Conservation (phyloP, 192 early-diverging fungal species). For the Backusella psychrophila region DNA sequence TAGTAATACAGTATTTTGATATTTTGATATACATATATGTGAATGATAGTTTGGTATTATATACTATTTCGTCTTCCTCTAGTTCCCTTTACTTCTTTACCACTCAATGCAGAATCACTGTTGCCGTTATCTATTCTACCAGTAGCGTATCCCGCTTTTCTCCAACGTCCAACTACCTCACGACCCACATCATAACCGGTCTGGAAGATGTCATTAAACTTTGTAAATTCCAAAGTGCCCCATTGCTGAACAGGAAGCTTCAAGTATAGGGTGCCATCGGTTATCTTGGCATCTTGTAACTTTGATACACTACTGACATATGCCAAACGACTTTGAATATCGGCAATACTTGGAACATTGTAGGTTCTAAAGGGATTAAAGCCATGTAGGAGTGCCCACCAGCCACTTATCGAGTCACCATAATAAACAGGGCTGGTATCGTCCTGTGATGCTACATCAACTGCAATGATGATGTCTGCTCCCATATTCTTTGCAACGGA, state of each 20-base stretch:
- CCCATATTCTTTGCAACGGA: slow-evolving; percentile 70
- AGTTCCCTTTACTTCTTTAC: slow-evolving; percentile 39
- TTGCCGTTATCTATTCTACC: slow-evolving; percentile 30
- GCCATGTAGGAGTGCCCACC: slow-evolving; percentile 81
- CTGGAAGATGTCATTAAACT: slow-evolving; percentile 83
- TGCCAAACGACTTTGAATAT: slow-evolving; percentile 91
- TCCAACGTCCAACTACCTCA: slow-evolving; percentile 79
- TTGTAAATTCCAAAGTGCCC: slow-evolving; percentile 90
- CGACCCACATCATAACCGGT: slow-evolving; percentile 85
- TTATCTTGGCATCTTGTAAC: slow-evolving; percentile 86
- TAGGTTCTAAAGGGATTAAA: slow-evolving; percentile 76
- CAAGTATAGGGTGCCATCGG: slow-evolving; percentile 80
- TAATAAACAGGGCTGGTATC: slow-evolving; percentile 91
- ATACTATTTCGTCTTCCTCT: slow-evolving; percentile 32
- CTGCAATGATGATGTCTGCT: slow-evolving; percentile 88
- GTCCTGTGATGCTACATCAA: slow-evolving; percentile 91
- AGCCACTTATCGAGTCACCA: slow-evolving; percentile 92
- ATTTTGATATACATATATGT: neutral
- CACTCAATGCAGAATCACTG: slow-evolving; percentile 7
- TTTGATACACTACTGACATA: slow-evolving; percentile 89
- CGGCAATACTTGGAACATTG: slow-evolving; percentile 86
- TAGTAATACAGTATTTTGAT: neutral
- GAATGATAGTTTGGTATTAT: slow-evolving; percentile 4
- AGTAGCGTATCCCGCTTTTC: slow-evolving; percentile 58
- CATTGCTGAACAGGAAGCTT: slow-evolving; percentile 85